Conservation (phyloP, 2,329 filamentous ascomycete genomes). For the Colletotrichum sidae region DNA sequence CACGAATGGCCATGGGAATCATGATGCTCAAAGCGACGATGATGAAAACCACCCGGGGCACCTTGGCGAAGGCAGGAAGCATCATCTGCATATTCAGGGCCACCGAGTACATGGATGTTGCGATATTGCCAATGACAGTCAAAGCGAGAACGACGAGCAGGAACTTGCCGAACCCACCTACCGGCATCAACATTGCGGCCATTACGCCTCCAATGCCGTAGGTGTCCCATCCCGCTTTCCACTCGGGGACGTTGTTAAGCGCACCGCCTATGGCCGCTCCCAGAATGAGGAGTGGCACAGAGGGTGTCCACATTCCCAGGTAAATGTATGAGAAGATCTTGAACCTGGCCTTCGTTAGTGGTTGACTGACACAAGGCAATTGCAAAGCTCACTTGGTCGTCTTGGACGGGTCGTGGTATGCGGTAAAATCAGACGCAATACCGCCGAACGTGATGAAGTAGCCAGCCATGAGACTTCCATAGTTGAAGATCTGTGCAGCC, state of each 20-base stretch:
- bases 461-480: slow-evolving; percentile 60
- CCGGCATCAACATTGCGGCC: slow-evolving; percentile 46
- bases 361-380: background rate
- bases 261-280: slow-evolving; percentile 54
- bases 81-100: slow-evolving; percentile 55
- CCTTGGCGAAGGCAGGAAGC: slow-evolving; percentile 45
- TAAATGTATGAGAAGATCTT: slow-evolving; percentile 63
- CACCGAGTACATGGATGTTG: slow-evolving; percentile 52
- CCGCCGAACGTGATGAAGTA: slow-evolving; percentile 68
- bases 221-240: slow-evolving; percentile 44
- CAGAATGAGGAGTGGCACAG: slow-evolving; percentile 49
- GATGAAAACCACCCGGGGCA: slow-evolving; percentile 56
- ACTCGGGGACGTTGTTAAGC: slow-evolving; percentile 44
- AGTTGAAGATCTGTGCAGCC: slow-evolving; percentile 54
- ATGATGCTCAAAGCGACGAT: slow-evolving; percentile 53
- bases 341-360: slow-evolving; percentile 39
- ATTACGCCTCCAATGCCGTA: slow-evolving; percentile 48
- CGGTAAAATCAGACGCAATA: slow-evolving; percentile 67
- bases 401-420: slow-evolving; percentile 60
- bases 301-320: slow-evolving; percentile 55
- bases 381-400: slow-evolving; percentile 50
- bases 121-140: slow-evolving; percentile 52
- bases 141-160: slow-evolving; percentile 51
- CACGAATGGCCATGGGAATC: slow-evolving; percentile 55
- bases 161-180: slow-evolving; percentile 50